These are phyloP conservation scores for Tritrichomonas musculus DNA, from an alignment of 208 protist species.

Conservation along the genomic window DNA sequence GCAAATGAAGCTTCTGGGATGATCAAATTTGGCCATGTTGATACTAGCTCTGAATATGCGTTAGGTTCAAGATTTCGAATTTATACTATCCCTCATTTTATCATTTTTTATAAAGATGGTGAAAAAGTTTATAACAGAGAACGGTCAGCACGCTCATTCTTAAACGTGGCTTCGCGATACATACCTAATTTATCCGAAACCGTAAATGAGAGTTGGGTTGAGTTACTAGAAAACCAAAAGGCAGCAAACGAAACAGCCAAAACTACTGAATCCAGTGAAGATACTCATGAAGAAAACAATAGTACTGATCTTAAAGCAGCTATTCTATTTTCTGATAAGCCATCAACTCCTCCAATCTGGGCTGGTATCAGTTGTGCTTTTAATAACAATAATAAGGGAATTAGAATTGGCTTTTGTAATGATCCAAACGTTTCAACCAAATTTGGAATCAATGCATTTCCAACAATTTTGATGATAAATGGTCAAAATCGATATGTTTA, in stretches of 20 bases:
- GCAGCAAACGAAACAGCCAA: neutral
- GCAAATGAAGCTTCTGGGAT: neutral
- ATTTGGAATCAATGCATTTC: neutral
- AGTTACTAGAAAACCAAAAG: too few species aligned
- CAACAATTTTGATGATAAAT: neutral
- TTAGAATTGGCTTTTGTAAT: neutral
- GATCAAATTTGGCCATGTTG: neutral
- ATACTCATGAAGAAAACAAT: too few species aligned
- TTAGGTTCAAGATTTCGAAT: neutral
- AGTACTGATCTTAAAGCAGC: too few species aligned
- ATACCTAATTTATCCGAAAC: neutral
- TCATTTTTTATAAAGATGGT: neutral
- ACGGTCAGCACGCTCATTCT: neutral
- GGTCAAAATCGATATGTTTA: neutral
- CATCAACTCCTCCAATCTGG: neutral
- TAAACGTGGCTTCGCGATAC: neutral
- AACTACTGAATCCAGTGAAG: too few species aligned
- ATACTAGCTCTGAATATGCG: neutral
- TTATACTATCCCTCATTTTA: neutral
- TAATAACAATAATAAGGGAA: neutral
- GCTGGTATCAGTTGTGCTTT: neutral
- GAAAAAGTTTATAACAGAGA: neutral
- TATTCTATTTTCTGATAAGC: neutral
- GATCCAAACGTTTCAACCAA: neutral
- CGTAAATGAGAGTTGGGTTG: neutral